These are phyloP conservation scores for Botrytis elliptica DNA, from an alignment of 2,329 filamentous ascomycete genomes.

Conservation along the genomic window DNA sequence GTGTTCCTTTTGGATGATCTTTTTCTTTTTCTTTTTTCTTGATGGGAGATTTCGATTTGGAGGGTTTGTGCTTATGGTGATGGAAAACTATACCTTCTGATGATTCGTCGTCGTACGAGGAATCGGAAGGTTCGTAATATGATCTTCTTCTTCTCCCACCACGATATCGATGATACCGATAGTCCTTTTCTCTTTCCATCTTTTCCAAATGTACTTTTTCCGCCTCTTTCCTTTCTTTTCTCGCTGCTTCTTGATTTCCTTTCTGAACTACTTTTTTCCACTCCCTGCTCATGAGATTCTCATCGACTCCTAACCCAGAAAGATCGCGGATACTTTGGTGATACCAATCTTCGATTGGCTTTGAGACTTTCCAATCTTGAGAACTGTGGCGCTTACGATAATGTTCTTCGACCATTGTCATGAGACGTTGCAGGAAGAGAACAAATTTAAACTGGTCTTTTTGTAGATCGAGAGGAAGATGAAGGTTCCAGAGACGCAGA, in stretches of 20 bases:
- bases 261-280: background rate
- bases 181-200: background rate
- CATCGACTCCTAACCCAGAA: background rate
- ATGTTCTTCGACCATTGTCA: background rate
- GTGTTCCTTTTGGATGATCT: background rate
- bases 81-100: background rate
- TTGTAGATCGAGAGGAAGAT: background rate
- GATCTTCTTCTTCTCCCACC: background rate
- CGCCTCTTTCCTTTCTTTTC: background rate
- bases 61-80: background rate
- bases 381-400: background rate
- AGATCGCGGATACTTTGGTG: background rate
- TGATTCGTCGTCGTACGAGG: background rate
- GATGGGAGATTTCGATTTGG: background rate
- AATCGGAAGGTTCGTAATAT: background rate
- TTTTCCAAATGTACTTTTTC: background rate
- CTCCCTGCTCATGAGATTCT: background rate
- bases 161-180: background rate
- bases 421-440: background rate
- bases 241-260: background rate
- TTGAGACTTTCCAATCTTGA: background rate
- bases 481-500: background rate
- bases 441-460: constrained; percentile 6
- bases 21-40: background rate
- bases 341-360: constrained; percentile 1